Evolutionary conservation across 208 protist species (phyloP).

Genomic region (Jaenimonas drosophilae): DNA sequence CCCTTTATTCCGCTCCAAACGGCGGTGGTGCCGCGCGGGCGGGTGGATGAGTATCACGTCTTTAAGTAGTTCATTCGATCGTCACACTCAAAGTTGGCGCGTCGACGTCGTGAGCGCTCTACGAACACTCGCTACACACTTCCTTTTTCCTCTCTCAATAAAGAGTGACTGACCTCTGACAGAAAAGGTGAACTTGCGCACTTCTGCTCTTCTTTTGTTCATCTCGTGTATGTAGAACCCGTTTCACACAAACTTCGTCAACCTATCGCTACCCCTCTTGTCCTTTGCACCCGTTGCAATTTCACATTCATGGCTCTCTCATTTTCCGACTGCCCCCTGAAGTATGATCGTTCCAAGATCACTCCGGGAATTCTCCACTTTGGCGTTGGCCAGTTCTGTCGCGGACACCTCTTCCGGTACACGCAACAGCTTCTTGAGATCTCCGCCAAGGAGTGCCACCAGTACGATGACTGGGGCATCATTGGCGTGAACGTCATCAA

Average conservation of each 20-base stretch:
- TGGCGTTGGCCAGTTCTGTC: constrained; percentile 25
- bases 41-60: constrained; percentile 85
- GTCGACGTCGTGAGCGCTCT: too few species aligned
- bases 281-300: too few species aligned
- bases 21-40: constrained; percentile 77
- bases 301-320: too few species aligned
- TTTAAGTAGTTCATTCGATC: constrained; percentile 52
- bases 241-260: too few species aligned
- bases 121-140: too few species aligned
- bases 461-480: constrained; percentile 24
- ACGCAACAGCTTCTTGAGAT: constrained; percentile 23
- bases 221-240: too few species aligned
- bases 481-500: constrained; percentile 21
- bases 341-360: constrained; percentile 18
- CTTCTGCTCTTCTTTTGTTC: too few species aligned
- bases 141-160: constrained; percentile 3
- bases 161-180: neutral
- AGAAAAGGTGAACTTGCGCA: too few species aligned
- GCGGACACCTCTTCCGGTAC: constrained; percentile 27
- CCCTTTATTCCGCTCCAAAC: constrained; percentile 84
- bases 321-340: constrained; percentile 7
- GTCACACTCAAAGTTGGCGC: too few species aligned
- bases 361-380: constrained; percentile 25
- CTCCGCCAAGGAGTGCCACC: constrained; percentile 10
- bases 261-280: too few species aligned